phyloP scores from a whole-genome alignment of 2,329 filamentous ascomycete genomes.

The Nemania diffusa region DNA sequence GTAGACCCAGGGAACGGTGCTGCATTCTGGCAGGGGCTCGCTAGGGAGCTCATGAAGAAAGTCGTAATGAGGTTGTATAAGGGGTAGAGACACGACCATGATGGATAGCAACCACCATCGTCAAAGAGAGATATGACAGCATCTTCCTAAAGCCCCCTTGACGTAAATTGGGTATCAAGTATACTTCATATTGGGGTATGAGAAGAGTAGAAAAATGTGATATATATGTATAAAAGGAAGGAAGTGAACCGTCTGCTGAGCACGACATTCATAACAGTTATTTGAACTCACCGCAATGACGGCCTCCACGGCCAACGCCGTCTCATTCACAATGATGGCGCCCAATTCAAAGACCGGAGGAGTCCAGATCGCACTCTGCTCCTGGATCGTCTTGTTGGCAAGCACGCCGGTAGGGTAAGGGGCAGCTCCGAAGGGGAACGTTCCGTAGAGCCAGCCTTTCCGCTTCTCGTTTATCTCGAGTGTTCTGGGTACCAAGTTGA shows the following conservation, averaged over 20 bases:
- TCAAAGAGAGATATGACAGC: not conserved
- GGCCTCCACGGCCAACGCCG: slow-evolving; percentile 3
- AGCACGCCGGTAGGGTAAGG: slow-evolving; percentile 26
- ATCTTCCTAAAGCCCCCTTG: not conserved
- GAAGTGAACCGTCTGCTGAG: not conserved
- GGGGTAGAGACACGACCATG: not conserved
- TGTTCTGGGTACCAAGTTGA: slow-evolving; percentile 21
- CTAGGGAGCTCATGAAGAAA: not conserved
- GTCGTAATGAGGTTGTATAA: not conserved
- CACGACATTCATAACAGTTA: not conserved
- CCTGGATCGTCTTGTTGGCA: slow-evolving; percentile 19
- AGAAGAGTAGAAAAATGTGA: not conserved
- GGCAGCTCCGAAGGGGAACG: slow-evolving; percentile 30
- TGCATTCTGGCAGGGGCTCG: not conserved
- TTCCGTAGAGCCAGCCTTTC: slow-evolving; percentile 31
- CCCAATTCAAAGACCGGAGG: slow-evolving; percentile 23
- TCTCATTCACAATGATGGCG: slow-evolving; percentile 24
- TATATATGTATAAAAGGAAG: too few species aligned
- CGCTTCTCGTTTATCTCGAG: slow-evolving; percentile 30
- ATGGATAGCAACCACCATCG: not conserved
- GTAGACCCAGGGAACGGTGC: not conserved
- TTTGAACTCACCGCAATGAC: slow-evolving; percentile 26
- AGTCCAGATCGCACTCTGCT: slow-evolving; percentile 10
- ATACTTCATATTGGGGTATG: not conserved
- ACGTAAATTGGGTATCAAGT: not conserved